phyloP scores from a whole-genome alignment of 2,329 filamentous ascomycete species.

The Ilyonectria mors-panacis region DNA sequence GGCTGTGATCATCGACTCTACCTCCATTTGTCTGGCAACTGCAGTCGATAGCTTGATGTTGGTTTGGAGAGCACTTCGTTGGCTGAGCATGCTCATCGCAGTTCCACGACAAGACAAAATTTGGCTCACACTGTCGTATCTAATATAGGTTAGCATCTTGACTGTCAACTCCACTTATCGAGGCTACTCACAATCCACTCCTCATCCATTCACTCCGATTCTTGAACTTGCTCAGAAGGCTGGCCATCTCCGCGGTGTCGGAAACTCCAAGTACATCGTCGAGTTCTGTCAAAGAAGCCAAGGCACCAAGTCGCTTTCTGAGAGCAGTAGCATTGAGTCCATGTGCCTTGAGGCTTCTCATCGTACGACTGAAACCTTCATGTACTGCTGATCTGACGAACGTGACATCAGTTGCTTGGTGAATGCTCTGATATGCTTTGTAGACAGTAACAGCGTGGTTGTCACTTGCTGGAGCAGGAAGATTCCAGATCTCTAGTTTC shows the following conservation, averaged over 20 bases:
- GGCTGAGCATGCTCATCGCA: constrained; percentile 83
- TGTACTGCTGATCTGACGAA: constrained; percentile 73
- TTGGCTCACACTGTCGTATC: constrained; percentile 83
- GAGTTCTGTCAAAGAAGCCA: constrained; percentile 85
- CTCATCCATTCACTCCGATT: constrained; percentile 84
- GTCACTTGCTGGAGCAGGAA: constrained; percentile 78
- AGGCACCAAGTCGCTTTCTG: constrained; percentile 69
- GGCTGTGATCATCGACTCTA: constrained; percentile 82
- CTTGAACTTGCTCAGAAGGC: constrained; percentile 75
- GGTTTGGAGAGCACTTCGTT: constrained; percentile 74
- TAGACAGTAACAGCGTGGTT: constrained; percentile 81
- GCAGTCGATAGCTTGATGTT: constrained; percentile 73
- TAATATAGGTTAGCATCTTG: constrained; percentile 51
- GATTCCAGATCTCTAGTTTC: constrained; percentile 91
- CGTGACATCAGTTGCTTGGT: constrained; percentile 72
- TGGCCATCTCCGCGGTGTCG: constrained; percentile 72
- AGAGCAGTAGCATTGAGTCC: constrained; percentile 66
- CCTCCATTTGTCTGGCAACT: constrained; percentile 79
- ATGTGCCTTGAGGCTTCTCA: constrained; percentile 68
- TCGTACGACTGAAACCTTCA: constrained; percentile 72
- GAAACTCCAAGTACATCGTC: constrained; percentile 80
- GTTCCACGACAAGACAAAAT: constrained; percentile 89
- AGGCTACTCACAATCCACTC: constrained; percentile 76
- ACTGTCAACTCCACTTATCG: not conserved
- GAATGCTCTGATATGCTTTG: constrained; percentile 84